These are phyloP conservation scores for Daldinia grandis DNA, from an alignment of 495 filamentous ascomycete genomes.

Conservation along the genomic window DNA sequence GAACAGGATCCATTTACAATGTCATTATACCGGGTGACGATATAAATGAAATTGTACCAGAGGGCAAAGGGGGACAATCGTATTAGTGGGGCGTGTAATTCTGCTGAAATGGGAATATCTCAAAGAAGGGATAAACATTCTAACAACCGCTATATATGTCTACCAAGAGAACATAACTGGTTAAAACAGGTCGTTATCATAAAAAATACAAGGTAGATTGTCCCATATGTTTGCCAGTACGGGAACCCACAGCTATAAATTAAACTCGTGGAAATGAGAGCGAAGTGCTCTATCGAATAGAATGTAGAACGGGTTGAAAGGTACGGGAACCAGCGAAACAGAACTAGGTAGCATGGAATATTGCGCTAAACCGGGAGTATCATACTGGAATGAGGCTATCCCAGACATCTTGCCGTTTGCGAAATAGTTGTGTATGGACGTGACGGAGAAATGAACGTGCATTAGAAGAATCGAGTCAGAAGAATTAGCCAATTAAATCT, in stretches of 20 bases:
- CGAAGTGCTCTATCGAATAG: not conserved
- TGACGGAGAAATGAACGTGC: conserved; percentile 12
- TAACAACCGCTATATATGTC: not conserved
- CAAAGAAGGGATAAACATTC: not conserved
- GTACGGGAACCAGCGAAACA: not conserved
- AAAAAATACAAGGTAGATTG: not conserved
- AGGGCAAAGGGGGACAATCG: not conserved
- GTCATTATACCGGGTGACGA: not conserved
- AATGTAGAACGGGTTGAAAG: not conserved
- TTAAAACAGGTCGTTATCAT: not conserved
- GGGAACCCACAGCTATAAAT: not conserved
- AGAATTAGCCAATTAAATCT: conserved; percentile 31
- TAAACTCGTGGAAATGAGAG: not conserved
- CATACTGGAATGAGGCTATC: conserved; percentile 21
- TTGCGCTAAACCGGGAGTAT: not conserved
- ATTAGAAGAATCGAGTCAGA: not conserved
- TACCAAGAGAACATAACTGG: not conserved
- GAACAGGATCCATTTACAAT: not conserved
- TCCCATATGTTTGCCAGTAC: not conserved
- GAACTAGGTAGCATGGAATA: not conserved
- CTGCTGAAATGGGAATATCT: not conserved
- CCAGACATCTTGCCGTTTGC: conserved; percentile 22
- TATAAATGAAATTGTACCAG: not conserved
- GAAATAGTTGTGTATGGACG: not conserved
- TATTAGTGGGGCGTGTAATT: not conserved